Evolutionary conservation across 2,329 filamentous ascomycete species (phyloP).

Genomic region (Penicillium sp.): DNA sequence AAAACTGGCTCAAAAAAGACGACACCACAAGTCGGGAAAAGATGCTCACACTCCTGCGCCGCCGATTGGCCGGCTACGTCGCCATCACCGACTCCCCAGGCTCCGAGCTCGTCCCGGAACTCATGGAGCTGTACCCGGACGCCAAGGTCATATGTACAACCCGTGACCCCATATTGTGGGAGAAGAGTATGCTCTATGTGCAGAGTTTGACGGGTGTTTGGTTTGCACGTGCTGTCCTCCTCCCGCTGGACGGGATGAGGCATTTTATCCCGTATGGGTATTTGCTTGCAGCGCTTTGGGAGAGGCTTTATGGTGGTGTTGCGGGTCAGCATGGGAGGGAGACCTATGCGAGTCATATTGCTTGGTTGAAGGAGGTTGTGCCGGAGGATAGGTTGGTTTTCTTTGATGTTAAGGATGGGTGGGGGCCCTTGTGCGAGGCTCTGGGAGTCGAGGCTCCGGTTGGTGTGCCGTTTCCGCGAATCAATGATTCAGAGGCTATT

Average conservation of each 20-base stretch:
- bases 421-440: constrained; percentile 49
- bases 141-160: constrained; percentile 49
- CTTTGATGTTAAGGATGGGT: constrained; percentile 45
- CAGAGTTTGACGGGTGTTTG: constrained; percentile 16
- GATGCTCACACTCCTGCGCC: constrained; percentile 15
- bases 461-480: constrained; percentile 39
- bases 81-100: constrained; percentile 50
- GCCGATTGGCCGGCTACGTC: constrained; percentile 43
- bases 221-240: constrained; percentile 22
- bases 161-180: constrained; percentile 26
- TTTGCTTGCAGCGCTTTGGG: constrained; percentile 22
- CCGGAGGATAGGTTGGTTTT: constrained; percentile 38
- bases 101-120: constrained; percentile 45
- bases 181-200: constrained; percentile 24
- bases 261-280: constrained; percentile 24
- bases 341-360: constrained; percentile 25
- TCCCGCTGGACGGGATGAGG: constrained; percentile 28
- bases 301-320: constrained; percentile 17
- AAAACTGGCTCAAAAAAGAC: constrained; percentile 13
- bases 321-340: constrained; percentile 8
- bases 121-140: constrained; percentile 52
- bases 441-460: constrained; percentile 41
- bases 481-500: constrained; percentile 36
- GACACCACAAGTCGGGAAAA: not conserved
- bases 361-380: constrained; percentile 28